Percentiles rank a stretch among this genome's conserved stretches.
Evolutionary conservation across 73 alveolate genomes (phyloP).

Genomic region (Paramecium biaurelia): DNA sequence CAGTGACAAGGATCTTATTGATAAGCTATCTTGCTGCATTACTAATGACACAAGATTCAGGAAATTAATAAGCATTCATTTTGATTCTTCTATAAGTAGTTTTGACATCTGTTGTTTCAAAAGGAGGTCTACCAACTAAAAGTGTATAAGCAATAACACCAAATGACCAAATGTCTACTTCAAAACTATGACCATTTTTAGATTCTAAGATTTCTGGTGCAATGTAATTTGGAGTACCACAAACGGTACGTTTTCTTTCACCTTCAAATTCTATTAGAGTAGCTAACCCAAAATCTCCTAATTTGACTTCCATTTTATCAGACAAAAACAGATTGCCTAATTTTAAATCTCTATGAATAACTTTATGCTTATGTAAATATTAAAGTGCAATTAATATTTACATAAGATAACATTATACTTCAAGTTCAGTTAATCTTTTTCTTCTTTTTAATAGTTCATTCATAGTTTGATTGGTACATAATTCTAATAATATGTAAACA

Average conservation of each 20-base stretch:
- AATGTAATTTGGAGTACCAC: conserved; percentile 96
- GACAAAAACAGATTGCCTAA: conserved; percentile 88
- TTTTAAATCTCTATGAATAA: conserved; percentile 92
- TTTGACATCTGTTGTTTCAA: conserved; percentile 89
- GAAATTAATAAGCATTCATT: conserved; percentile 82
- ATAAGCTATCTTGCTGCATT: conserved; percentile 86
- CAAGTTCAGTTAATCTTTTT: conserved; percentile 88
- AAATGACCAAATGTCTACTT: conserved; percentile 91
- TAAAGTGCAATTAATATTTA: conserved; percentile 78
- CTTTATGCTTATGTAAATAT: conserved; percentile 84
- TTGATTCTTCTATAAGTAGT: conserved; percentile 87
- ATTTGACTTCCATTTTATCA: conserved; percentile 88
- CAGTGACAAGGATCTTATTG: conserved; percentile 73
- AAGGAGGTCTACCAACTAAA: conserved; percentile 93
- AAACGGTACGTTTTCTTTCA: conserved; percentile 88
- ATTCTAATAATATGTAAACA: conserved; percentile 85
- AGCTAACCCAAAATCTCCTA: conserved; percentile 96
- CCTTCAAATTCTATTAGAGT: conserved; percentile 93
- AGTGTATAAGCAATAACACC: conserved; percentile 92
- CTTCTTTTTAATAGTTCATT: conserved; percentile 91
- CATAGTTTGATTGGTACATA: conserved; percentile 85
- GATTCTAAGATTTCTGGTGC: conserved; percentile 93
- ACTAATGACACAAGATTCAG: conserved; percentile 82
- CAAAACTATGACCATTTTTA: conserved; percentile 89
- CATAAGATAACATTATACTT: conserved; percentile 83